Evolutionary conservation across 495 filamentous ascomycete species (phyloP).

Genomic region (Podospora tetraspora): DNA sequence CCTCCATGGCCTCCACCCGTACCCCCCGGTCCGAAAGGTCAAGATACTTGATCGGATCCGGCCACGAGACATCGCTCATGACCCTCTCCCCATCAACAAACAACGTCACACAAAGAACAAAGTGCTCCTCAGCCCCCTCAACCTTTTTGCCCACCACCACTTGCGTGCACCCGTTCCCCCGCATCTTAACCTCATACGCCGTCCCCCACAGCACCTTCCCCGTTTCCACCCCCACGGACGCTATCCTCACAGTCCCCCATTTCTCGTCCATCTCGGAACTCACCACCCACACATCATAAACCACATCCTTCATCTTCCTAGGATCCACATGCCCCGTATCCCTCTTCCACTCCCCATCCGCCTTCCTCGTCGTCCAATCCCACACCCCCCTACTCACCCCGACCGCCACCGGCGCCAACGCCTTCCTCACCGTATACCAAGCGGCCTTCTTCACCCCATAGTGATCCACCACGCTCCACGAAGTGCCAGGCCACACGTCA

Average conservation of each 20-base stretch:
- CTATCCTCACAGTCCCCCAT: constrained; percentile 49
- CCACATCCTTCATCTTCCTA: constrained; percentile 41
- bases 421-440: constrained; percentile 70
- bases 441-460: constrained; percentile 68
- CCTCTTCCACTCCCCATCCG: constrained; percentile 25
- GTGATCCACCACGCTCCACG: constrained; percentile 75
- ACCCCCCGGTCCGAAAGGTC: constrained; percentile 47
- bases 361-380: constrained; percentile 48
- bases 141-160: constrained; percentile 34
- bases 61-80: constrained; percentile 66
- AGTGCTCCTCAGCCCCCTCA: constrained; percentile 35
- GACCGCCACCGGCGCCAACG: constrained; percentile 59
- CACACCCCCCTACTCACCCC: constrained; percentile 61
- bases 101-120: constrained; percentile 47
- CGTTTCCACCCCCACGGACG: constrained; percentile 60
- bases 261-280: constrained; percentile 47
- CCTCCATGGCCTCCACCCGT: constrained; percentile 6
- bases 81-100: constrained; percentile 44
- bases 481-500: constrained; percentile 83
- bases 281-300: constrained; percentile 65
- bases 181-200: constrained; percentile 44
- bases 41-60: constrained; percentile 77
- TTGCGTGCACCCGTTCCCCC: constrained; percentile 63
- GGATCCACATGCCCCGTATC: constrained; percentile 45
- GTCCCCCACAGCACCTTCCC: constrained; percentile 50